phyloP scores from a whole-genome alignment of 2,329 filamentous ascomycete genomes.

The Trichophyton rubrum region DNA sequence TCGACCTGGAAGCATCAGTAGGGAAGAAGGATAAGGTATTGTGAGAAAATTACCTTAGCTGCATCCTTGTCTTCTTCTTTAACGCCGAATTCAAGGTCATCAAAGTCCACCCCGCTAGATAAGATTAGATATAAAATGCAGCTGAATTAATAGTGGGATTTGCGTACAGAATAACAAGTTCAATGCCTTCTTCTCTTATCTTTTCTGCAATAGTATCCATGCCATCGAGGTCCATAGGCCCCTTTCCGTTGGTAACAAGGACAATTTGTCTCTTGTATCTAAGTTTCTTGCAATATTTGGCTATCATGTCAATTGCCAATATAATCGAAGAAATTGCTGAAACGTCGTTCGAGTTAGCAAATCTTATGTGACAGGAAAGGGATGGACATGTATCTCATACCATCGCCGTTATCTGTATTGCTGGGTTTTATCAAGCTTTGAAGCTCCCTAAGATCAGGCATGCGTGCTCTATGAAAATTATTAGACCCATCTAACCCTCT shows the following conservation, averaged over 20 bases:
- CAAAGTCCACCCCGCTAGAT: constrained; percentile 74
- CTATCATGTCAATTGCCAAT: constrained; percentile 77
- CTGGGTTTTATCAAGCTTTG: constrained; percentile 54
- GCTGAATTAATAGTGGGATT: neutral
- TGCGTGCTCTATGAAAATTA: constrained; percentile 39
- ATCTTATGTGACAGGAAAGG: neutral
- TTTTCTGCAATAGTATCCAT: constrained; percentile 57
- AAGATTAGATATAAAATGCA: constrained; percentile 16
- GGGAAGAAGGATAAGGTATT: neutral
- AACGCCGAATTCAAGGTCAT: constrained; percentile 76
- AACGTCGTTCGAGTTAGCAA: constrained; percentile 12
- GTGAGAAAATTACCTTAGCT: constrained; percentile 45
- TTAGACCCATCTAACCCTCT: constrained; percentile 10
- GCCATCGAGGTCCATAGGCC: constrained; percentile 58
- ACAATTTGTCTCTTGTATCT: constrained; percentile 73
- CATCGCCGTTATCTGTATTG: constrained; percentile 58
- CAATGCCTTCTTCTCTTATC: constrained; percentile 63
- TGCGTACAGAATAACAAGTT: constrained; percentile 64
- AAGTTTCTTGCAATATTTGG: constrained; percentile 62
- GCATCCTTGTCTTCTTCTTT: constrained; percentile 77
- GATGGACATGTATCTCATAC: constrained; percentile 26
- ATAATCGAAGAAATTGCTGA: constrained; percentile 68
- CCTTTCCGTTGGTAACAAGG: constrained; percentile 70
- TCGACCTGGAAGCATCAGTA: constrained; percentile 34
- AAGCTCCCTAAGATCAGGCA: constrained; percentile 57